These are phyloP conservation scores for Colletotrichum cereale DNA, from an alignment of 2,329 filamentous ascomycete species.

Conservation along the genomic window DNA sequence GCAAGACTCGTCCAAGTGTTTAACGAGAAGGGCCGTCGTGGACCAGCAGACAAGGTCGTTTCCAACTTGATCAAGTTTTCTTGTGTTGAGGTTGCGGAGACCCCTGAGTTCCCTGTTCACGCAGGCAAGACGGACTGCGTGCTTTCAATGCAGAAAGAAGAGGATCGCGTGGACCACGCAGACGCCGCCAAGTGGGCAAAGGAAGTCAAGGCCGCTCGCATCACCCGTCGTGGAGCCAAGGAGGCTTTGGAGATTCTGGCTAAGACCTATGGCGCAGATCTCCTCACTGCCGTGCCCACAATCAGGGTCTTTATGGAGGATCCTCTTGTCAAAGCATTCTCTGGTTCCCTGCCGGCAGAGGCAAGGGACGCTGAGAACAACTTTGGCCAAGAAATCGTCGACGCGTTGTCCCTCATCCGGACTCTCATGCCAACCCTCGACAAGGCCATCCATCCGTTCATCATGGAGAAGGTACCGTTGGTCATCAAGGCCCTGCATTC, in stretches of 20 bases:
- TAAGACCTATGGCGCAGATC: constrained; percentile 78
- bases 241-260: constrained; percentile 92
- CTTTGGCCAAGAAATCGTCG: constrained; percentile 92
- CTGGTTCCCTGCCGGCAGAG: constrained; percentile 76
- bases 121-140: constrained; percentile 83
- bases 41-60: constrained; percentile 94
- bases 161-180: constrained; percentile 92
- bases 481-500: constrained; percentile 91
- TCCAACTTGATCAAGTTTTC: constrained; percentile 97
- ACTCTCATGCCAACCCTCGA: constrained; percentile 94
- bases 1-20: constrained; percentile 89
- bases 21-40: constrained; percentile 81
- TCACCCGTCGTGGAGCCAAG: constrained; percentile 93
- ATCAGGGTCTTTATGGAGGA: constrained; percentile 84
- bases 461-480: constrained; percentile 85
- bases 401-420: constrained; percentile 91
- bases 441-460: constrained; percentile 78
- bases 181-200: constrained; percentile 91
- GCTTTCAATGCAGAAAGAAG: constrained; percentile 94
- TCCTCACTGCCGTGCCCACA: constrained; percentile 88
- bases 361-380: constrained; percentile 80
- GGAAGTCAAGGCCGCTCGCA: constrained; percentile 88
- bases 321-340: constrained; percentile 81
- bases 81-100: constrained; percentile 97
- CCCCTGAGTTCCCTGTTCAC: constrained; percentile 92